A percentile compares a stretch with the other conserved stretches of the same genome.
Conservation (phyloP, 2,329 filamentous ascomycete species). For the Talaromyces sp. region DNA sequence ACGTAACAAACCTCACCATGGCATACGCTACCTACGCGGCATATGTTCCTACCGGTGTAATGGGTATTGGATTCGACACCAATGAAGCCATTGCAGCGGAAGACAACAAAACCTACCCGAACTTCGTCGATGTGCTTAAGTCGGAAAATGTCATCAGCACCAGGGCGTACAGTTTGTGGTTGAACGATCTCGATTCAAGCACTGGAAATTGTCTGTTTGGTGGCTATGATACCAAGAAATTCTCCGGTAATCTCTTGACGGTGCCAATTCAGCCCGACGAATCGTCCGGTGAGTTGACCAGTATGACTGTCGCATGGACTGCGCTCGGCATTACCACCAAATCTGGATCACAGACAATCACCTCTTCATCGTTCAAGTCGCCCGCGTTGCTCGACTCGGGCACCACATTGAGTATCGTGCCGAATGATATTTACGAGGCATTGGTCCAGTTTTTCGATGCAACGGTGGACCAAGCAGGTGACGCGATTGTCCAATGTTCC, state of each 20-base stretch:
- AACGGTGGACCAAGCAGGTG: constrained; percentile 26
- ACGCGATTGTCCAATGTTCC: constrained; percentile 38
- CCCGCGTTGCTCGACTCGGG: constrained; percentile 70
- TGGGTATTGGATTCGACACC: constrained; percentile 40
- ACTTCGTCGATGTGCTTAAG: constrained; percentile 64
- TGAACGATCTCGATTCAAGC: constrained; percentile 54
- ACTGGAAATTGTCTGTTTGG: constrained; percentile 74
- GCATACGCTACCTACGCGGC: constrained; percentile 31
- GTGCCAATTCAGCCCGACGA: constrained; percentile 55
- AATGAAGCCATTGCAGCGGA: constrained; percentile 23
- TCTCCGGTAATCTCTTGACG: constrained; percentile 59
- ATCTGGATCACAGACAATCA: constrained; percentile 20
- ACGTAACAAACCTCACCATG: constrained; percentile 39
- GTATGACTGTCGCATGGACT: constrained; percentile 47
- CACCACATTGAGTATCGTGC: constrained; percentile 69
- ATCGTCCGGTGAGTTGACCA: constrained; percentile 53
- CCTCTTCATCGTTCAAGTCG: constrained; percentile 33
- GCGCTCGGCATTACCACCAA: constrained; percentile 34
- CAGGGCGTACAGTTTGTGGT: constrained; percentile 35
- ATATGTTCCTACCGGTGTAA: constrained; percentile 29
- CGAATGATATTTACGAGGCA: constrained; percentile 55
- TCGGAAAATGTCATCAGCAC: constrained; percentile 54
- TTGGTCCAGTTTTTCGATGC: constrained; percentile 47
- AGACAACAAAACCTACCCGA: constrained; percentile 45
- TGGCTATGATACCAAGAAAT: constrained; percentile 75